Evolutionary conservation across 2,329 filamentous ascomycete genomes (phyloP).

Genomic region (Aspergillus amoenus): DNA sequence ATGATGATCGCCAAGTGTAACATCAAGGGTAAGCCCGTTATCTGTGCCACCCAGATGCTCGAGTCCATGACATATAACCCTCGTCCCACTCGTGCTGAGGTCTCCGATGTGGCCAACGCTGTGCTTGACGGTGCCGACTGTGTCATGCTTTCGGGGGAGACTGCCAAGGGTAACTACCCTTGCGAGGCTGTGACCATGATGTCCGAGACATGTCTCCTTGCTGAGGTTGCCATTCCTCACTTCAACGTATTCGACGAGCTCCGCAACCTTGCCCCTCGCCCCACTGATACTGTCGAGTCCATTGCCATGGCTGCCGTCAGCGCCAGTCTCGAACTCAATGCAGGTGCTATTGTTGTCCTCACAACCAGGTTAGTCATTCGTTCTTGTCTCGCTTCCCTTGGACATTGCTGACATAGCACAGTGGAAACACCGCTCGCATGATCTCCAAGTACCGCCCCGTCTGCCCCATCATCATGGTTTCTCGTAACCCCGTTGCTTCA

Average conservation of each 20-base stretch:
- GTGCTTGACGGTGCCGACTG: slow-evolving; percentile 97
- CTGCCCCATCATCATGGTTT: slow-evolving; percentile 99
- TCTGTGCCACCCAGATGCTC: slow-evolving; percentile 99
- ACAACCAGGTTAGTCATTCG: slow-evolving; percentile 72
- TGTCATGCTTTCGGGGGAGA: slow-evolving; percentile 99
- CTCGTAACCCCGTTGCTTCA: slow-evolving; percentile 77
- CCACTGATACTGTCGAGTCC: slow-evolving; percentile 85
- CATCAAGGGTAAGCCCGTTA: slow-evolving; percentile 96
- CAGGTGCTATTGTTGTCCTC: slow-evolving; percentile 91
- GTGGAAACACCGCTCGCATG: slow-evolving; percentile 89
- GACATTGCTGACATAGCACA: slow-evolving; percentile 34
- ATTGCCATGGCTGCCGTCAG: slow-evolving; percentile 97
- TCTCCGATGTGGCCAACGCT: slow-evolving; percentile 97
- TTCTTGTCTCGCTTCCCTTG: not conserved
- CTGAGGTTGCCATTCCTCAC: slow-evolving; percentile 96
- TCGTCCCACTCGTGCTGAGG: slow-evolving; percentile 94
- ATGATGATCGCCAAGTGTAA: slow-evolving; percentile 99
- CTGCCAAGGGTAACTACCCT: slow-evolving; percentile 95
- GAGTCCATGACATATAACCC: slow-evolving; percentile 99
- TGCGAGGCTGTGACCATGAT: slow-evolving; percentile 92
- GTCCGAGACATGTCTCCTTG: slow-evolving; percentile 95
- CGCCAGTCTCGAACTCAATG: slow-evolving; percentile 92
- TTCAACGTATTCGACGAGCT: slow-evolving; percentile 96
- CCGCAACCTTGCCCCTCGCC: slow-evolving; percentile 76
- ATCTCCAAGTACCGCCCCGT: slow-evolving; percentile 98